Percentiles rank a stretch among this genome's conserved stretches.
These are phyloP conservation scores for Penicillium verhagenii DNA, from an alignment of 495 filamentous ascomycete genomes.

Conservation along the genomic window DNA sequence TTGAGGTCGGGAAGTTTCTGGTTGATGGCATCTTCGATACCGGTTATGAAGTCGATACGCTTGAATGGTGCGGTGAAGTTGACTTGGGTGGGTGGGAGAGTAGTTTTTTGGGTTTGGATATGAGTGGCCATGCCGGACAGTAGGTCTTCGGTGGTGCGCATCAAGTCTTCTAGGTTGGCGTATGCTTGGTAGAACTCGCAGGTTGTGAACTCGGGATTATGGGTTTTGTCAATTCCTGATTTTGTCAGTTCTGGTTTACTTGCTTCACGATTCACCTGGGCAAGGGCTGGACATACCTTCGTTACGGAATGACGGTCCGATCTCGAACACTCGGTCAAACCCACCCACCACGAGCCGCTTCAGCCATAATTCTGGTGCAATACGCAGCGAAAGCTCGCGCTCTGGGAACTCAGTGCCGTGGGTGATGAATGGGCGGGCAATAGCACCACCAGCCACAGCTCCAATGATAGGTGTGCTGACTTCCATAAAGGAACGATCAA, in stretches of 20 bases:
- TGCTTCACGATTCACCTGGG: not conserved
- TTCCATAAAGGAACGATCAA: conserved; percentile 71
- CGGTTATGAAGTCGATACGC: conserved; percentile 77
- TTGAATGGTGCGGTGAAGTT: conserved; percentile 61
- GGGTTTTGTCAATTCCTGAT: conserved; percentile 75
- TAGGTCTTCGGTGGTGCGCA: conserved; percentile 68
- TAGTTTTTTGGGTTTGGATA: conserved; percentile 44
- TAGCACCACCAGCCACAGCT: conserved; percentile 73
- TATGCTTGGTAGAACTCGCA: conserved; percentile 96
- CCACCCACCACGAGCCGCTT: conserved; percentile 90
- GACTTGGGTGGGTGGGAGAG: conserved; percentile 51
- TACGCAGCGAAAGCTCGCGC: conserved; percentile 68
- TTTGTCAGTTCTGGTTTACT: conserved; percentile 1
- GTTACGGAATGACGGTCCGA: conserved; percentile 91
- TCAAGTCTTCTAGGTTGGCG: conserved; percentile 72
- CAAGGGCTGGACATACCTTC: conserved; percentile 62
- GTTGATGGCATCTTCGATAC: conserved; percentile 64
- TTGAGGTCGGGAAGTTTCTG: conserved; percentile 68
- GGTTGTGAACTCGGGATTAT: conserved; percentile 95
- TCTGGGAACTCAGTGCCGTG: conserved; percentile 67
- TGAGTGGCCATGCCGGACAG: conserved; percentile 57
- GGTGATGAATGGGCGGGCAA: conserved; percentile 82
- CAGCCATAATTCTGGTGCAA: conserved; percentile 93
- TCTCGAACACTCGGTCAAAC: conserved; percentile 88
- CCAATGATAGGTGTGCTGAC: conserved; percentile 88